Evolutionary conservation across 331 rosid genomes (phyloP).

Genomic region (Quercus tomentella): DNA sequence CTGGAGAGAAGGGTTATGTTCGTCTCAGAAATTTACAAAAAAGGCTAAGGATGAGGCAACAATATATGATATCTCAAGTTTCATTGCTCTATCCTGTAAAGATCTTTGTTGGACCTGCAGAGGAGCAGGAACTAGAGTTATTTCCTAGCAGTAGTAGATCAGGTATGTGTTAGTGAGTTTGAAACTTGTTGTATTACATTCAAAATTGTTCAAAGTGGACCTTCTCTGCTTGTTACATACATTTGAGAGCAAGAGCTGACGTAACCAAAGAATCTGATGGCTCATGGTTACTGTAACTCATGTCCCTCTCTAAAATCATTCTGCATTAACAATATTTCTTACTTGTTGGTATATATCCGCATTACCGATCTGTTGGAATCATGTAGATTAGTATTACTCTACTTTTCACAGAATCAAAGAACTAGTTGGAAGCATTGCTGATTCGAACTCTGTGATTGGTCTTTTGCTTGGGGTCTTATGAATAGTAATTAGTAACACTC

Average conservation of each 20-base stretch:
- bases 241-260: constrained; percentile 4
- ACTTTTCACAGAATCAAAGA: background rate
- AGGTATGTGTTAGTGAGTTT: constrained; percentile 44
- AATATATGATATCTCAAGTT: constrained; percentile 65
- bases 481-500: too few species aligned
- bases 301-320: constrained; percentile 13
- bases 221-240: background rate
- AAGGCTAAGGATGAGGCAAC: constrained; percentile 69
- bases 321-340: constrained; percentile 3
- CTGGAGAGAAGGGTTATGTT: constrained; percentile 66
- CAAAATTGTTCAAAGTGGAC: background rate
- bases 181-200: background rate
- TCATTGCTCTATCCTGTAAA: constrained; percentile 84
- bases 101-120: constrained; percentile 67
- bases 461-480: too few species aligned
- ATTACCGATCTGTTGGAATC: background rate
- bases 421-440: too few species aligned
- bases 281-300: background rate
- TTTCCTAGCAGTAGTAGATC: constrained; percentile 62
- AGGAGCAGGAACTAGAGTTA: constrained; percentile 94
- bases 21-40: constrained; percentile 54
- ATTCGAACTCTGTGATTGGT: too few species aligned
- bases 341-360: background rate
- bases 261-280: constrained; percentile 1
- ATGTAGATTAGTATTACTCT: background rate